Evolutionary conservation across 495 filamentous ascomycete species (phyloP), one percentile per base, ranked within the genome.

Genomic region (Halenospora varia): DNA sequence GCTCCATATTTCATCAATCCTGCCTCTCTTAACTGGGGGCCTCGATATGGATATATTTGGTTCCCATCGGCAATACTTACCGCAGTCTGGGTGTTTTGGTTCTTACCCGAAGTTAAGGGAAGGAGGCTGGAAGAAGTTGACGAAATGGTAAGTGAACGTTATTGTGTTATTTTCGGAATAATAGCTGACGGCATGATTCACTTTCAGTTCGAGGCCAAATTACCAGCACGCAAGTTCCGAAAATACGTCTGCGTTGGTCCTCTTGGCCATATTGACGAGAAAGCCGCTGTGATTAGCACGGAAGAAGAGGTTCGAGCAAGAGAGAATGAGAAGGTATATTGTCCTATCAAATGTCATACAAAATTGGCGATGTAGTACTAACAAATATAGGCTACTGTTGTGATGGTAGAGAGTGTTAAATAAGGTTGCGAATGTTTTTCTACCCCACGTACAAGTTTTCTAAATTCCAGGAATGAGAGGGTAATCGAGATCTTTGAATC

Each of bases 1-100:
- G 77, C 80, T 3, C 75, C 82, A 11, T 84, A 85, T 61, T 83
- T 85, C 57, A 84, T 85, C 67, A 84, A 84, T 53, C 80, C 81
- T 0, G 66, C 67, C 20, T 65, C 75, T 10, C 58, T 85, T n/a
- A 75, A 79, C 57, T 85, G 81, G 81, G 81, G 56, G 23, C 47
- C 47, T n/a, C 47, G 47, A 49, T 49, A 49, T 25, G 47, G 47
- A 3, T 84, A 81, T 64, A 83, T 83, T 50, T 77, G 75, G 75
- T 66, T 72, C 1, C 76, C 74, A 3, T 66, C 66, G 3, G 76
- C 68, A 56, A 48, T 71, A 17, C 17, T 73, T 42, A 69, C 76
- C 25, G 75, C 73, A 8, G 57, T 68, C 3, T 82, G 76, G 68
- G 68, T 82, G 4, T 82, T 66, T 54, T 73, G 80, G 56, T 79